Conservation (phyloP, 441 rosid genomes). For the Rhodomyrtus psidioides region DNA sequence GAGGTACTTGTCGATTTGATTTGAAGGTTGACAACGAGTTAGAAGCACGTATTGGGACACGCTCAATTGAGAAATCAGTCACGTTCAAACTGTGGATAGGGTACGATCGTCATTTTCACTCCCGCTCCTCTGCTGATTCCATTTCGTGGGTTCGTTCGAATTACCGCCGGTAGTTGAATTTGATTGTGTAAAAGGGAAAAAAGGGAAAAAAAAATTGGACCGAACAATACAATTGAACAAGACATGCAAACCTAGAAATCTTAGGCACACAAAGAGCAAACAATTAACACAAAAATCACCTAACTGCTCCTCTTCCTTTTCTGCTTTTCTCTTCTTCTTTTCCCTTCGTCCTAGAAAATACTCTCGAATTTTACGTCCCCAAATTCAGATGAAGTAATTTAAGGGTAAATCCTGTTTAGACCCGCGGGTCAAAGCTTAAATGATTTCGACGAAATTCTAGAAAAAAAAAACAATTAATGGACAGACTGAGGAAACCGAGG, state of each 20-base stretch:
- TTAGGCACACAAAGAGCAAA: not conserved
- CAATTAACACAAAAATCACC: not conserved
- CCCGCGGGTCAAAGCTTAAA: not conserved
- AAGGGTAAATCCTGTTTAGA: not conserved
- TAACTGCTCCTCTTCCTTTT: too few species aligned
- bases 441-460: not conserved
- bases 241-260: not conserved
- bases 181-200: not conserved
- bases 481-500: not conserved
- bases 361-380: too few species aligned
- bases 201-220: too few species aligned
- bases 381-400: too few species aligned
- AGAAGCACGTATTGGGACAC: fast-evolving
- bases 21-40: fast-evolving
- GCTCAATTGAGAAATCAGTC: not conserved
- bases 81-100: fast-evolving
- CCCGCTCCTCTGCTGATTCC: not conserved
- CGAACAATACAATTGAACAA: not conserved
- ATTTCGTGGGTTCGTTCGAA: not conserved
- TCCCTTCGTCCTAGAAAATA: too few species aligned
- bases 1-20: not conserved
- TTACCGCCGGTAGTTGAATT: not conserved
- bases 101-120: not conserved
- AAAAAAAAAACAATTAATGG: not conserved
- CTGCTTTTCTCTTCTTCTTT: too few species aligned